Evolutionary conservation across 768 basidiomycete genomes (phyloP), one percentile per base, ranked within the genome.

Genomic region (Gymnopilus dilepis): DNA sequence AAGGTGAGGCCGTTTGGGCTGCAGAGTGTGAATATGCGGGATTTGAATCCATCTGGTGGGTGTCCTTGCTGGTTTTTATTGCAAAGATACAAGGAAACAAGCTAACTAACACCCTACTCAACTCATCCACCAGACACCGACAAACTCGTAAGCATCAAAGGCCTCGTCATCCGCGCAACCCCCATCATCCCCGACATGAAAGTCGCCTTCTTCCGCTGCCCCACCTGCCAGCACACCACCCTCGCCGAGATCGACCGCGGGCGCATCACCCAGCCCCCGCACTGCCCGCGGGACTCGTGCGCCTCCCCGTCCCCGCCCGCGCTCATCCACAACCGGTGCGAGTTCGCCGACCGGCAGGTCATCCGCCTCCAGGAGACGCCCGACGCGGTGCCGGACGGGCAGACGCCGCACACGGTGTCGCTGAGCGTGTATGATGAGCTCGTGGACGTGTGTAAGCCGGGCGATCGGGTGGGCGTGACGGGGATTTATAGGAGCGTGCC

Each of bases 111-210:
- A 33, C n/a, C 48, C 52, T 24, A 19, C 51, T 28, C 22, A 45
- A n/a, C 9, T 22, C 8, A 48, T 26, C 63, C 5, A 54, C 33
- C 63, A 98, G 97, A 99, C 71, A 99, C 97, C 67, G 97, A 99
- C 83, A 97, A 98, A 75, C 88, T 99, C 19, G 92, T 97, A 19
- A 90, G 87, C 59, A 91, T 99, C 78, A 97, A 97, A 73, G 97
- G 97, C 59, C 87, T 99, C 6, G 95, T 99, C 69, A 99, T 99
- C 62, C 91, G 97, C 22, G 93, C 96, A 0, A 98, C 97, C 0
- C 94, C 97, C 11, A 92, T 99, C 69, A 98, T 99, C 61, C 97
- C 97, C 3, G 97, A 99, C 76, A 99, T 99, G 97, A 96, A 97
- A 77, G 87, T 88, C 65, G 97, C 97, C 21, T 99, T 99, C 81